Base-by-base conservation (phyloP, 2,329 filamentous ascomycete species). In the Pseudogymnoascus sp. region DNA sequence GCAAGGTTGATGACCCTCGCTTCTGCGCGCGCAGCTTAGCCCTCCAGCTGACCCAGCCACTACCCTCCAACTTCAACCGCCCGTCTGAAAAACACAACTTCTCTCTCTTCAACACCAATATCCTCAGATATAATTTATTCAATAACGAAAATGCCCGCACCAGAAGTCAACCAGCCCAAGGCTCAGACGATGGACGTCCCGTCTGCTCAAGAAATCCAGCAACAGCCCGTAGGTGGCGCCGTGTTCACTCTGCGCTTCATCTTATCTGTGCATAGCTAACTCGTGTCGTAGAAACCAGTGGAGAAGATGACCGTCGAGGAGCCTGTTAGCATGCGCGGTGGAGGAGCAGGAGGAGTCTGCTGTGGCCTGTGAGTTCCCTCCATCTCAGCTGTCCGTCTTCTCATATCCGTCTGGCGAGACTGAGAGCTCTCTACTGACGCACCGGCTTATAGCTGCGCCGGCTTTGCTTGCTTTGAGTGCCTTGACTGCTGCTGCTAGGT, bases 381-480 rank as follows among this genome's bases (percentile, higher is more conserved):
- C 12, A 37, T 21, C 28, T 6, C 19, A 18, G 23, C 33, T n/a
- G n/a, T 48, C 34, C 33, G 12, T 41, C 23, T 12, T 4, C 9
- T n/a, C 37, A 18, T 30, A 52, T 30, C n/a, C 12, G 15, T 13
- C n/a, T n/a, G 5, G 23, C 30, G 13, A 48, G 9, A 35, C 23
- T 10, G 23, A 21, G 18, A 18, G 9, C 18, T 30, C 1, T 33
- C 13, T 35, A 26, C 52, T 63, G 45, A 61, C 21, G 15, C 21
- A 21, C 7, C 6, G 18, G 30, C 8, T 23, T 10, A 41, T 15
- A 66, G 64, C 5, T 66, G 65, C 45, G 64, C 64, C 28, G 65
- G 64, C 2, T 62, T 66, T 48, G 57, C 62, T 9, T 66, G 65
- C 65, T 66, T 66, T 41, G 65, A 66, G 45, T 66, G 65, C 57